phyloP scores from a whole-genome alignment of 2,329 filamentous ascomycete species.

The Gaeumannomyces tritici region DNA sequence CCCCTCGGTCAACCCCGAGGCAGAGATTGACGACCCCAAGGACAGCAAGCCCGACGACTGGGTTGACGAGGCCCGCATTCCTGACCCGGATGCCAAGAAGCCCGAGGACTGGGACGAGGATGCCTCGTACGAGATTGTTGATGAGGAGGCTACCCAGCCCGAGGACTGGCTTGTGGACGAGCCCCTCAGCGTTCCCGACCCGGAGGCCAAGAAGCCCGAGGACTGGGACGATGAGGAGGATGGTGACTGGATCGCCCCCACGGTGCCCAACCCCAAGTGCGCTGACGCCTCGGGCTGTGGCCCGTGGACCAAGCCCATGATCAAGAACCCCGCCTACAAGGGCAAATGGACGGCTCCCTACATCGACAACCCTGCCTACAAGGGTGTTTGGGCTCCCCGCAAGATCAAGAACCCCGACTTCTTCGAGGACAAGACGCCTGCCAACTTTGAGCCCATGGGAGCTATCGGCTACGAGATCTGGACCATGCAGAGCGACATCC shows the following conservation, averaged over 20 bases:
- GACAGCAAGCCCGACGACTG: constrained; percentile 92
- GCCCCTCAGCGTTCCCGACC: constrained; percentile 73
- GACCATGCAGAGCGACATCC: constrained; percentile 99
- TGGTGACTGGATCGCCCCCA: constrained; percentile 90
- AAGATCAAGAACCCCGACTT: constrained; percentile 96
- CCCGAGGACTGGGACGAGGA: constrained; percentile 99
- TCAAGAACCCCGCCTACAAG: constrained; percentile 95
- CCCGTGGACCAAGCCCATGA: constrained; percentile 83
- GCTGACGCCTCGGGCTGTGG: constrained; percentile 88
- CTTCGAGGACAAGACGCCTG: constrained; percentile 93
- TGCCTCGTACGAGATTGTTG: constrained; percentile 89
- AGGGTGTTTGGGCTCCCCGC: constrained; percentile 86
- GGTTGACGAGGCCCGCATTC: constrained; percentile 87
- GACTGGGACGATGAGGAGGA: constrained; percentile 99
- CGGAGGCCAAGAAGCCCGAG: constrained; percentile 93
- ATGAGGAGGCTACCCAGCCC: constrained; percentile 83
- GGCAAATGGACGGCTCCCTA: constrained; percentile 92
- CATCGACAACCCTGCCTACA: constrained; percentile 97
- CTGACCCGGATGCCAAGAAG: constrained; percentile 90
- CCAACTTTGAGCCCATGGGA: constrained; percentile 97
- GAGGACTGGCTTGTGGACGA: constrained; percentile 96
- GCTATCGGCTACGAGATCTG: constrained; percentile 99
- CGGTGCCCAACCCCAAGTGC: constrained; percentile 92
- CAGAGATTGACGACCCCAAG: constrained; percentile 91
- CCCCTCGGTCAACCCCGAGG: constrained; percentile 84